Evolutionary conservation across 306 rosid species (phyloP).

Genomic region (Fagus sylvatica): DNA sequence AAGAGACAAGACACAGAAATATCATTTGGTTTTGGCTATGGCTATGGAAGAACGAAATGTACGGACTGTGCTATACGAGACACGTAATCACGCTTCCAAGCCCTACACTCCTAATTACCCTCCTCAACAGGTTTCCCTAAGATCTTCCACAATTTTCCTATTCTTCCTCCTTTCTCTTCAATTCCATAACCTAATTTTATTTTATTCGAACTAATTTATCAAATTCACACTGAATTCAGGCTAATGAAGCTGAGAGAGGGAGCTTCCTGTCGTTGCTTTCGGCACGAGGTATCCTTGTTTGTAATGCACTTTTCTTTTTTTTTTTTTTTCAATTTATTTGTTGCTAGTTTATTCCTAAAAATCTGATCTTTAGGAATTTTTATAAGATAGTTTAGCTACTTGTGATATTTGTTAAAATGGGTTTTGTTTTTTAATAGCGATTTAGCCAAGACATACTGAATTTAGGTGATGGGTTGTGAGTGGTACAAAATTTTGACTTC

Average conservation of each 20-base stretch:
- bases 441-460: neutral
- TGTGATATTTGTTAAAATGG: neutral
- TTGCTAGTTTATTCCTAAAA: neutral
- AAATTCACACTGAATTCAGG: conserved; percentile 39
- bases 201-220: neutral
- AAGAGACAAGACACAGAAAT: conserved; percentile 1
- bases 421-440: neutral
- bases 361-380: no score
- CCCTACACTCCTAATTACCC: conserved; percentile 53
- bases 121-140: conserved; percentile 48
- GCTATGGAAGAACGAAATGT: conserved; percentile 46
- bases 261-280: conserved; percentile 58
- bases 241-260: conserved; percentile 39
- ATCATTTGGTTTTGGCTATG: conserved; percentile 3
- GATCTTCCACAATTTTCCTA: neutral
- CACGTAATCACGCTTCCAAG: conserved; percentile 70
- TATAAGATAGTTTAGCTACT: neutral
- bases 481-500: neutral
- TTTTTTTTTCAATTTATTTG: neutral
- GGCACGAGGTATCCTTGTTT: conserved; percentile 52
- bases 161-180: neutral
- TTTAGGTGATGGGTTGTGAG: neutral
- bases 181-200: neutral
- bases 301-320: neutral
- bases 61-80: conserved; percentile 58